Base-by-base conservation (phyloP, 352 stramenopile species). In the Phytophthora megakarya region DNA sequence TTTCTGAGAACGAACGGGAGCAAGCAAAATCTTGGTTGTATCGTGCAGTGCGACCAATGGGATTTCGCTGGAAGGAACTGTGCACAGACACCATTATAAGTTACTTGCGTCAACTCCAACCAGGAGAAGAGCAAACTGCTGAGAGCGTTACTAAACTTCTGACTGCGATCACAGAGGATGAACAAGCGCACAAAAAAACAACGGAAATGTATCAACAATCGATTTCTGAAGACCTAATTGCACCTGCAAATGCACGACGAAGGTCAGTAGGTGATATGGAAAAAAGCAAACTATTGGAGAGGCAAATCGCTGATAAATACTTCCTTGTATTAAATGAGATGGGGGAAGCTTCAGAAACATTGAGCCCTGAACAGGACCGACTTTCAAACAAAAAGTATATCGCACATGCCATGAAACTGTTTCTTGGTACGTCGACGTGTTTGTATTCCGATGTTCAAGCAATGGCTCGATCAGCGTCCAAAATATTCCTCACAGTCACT, bases 351-450 rank as follows among this genome's bases (percentile, higher is more conserved):
- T 42, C 38, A 16, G 37, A 25, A 2, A 11, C 21, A 19, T 16
- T 39, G 9, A 18, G 1, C 30, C 9, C 16, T 33, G 39, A 39
- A 18, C 22, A 12, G 12, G 39, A 55, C 5, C 63, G 73, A 11
- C 35, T 81, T 23, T 58, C 67, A 30, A 87, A 76, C 30, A 61
- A 73, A n/a, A 84, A 83, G 43, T 88, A 88, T 54, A 53, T 81
- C 5, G 50, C 21, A 0, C 73, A 84, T 38, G 66, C 77, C 0
- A 33, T 90, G 8, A 61, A 60, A 15, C 33, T 75, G 10, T 78
- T 75, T 40, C 64, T 90, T 10, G 70, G 70, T 0, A 74, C 50
- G 32, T 65, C 76, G 8, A 58, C 61, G 2, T 61, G 66, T 33
- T 61, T 73, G 35, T 80, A 72, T n/a, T 70, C 68, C 0, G 49